A percentile compares a stretch with the other conserved stretches of the same genome.
These are phyloP conservation scores for Intubia oerlemansii DNA, from an alignment of 2,329 filamentous ascomycete species.

Conservation along the genomic window DNA sequence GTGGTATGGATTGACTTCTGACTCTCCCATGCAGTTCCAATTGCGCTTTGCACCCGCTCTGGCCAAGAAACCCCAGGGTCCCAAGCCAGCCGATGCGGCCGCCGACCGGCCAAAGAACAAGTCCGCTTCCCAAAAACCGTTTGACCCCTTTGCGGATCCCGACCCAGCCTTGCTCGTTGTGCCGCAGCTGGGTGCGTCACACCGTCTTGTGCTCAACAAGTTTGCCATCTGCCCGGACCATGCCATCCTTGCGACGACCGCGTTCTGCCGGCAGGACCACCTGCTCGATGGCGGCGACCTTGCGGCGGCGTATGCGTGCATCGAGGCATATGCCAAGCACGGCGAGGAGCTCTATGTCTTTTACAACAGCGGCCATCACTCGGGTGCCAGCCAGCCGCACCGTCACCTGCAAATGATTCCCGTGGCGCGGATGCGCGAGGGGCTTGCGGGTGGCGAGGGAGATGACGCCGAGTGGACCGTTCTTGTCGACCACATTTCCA, in stretches of 20 bases:
- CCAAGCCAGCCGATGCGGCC: slow-evolving; percentile 3
- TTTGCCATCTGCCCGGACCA: slow-evolving; percentile 51
- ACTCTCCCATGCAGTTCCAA: slow-evolving; percentile 45
- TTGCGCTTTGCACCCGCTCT: slow-evolving; percentile 49
- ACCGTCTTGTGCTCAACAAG: slow-evolving; percentile 53
- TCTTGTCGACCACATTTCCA: slow-evolving; percentile 17
- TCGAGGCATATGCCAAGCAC: slow-evolving; percentile 26
- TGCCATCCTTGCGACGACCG: slow-evolving; percentile 48
- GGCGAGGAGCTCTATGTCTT: slow-evolving; percentile 34
- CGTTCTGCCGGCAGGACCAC: slow-evolving; percentile 41
- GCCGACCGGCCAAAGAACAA: not conserved
- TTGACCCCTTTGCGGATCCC: slow-evolving; percentile 46
- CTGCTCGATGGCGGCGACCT: slow-evolving; percentile 39
- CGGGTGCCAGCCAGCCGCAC: slow-evolving; percentile 51
- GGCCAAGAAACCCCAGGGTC: slow-evolving; percentile 39
- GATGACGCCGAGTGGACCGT: slow-evolving; percentile 22
- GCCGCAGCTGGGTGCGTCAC: slow-evolving; percentile 18
- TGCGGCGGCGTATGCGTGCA: slow-evolving; percentile 36
- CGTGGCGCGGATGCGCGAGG: slow-evolving; percentile 37
- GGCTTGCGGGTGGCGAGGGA: slow-evolving; percentile 19
- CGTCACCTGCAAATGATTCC: slow-evolving; percentile 53
- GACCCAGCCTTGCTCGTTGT: slow-evolving; percentile 31
- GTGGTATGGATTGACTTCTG: not conserved
- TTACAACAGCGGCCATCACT: slow-evolving; percentile 48
- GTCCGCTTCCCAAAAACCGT: slow-evolving; percentile 14